Conservation (phyloP, 1,139 yeast species). For the Yamadazyma mexicana region DNA sequence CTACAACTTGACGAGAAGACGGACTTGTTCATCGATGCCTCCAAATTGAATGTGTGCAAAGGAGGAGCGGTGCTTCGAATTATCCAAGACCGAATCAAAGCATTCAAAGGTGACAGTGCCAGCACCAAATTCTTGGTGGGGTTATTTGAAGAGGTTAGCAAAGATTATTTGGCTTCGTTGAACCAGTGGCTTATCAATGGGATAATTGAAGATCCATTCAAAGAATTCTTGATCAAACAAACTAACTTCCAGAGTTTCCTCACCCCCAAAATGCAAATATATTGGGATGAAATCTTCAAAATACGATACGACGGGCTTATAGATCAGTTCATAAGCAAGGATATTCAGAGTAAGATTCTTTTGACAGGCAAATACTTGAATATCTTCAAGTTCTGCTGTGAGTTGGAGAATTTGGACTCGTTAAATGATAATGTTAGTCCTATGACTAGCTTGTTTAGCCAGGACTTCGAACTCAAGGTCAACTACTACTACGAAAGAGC, state of each 20-base stretch:
- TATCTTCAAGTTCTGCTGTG: conserved; percentile 62
- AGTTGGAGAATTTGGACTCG: conserved; percentile 34
- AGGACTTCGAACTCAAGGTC: conserved; percentile 57
- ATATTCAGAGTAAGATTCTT: conserved; percentile 63
- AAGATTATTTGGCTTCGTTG: conserved; percentile 66
- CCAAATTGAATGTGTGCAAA: conserved; percentile 57
- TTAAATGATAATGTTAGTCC: conserved; percentile 29
- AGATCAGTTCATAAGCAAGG: conserved; percentile 57
- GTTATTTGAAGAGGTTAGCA: conserved; percentile 60
- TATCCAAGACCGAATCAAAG: conserved; percentile 57
- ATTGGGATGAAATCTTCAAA: conserved; percentile 85
- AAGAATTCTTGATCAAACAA: conserved; percentile 74
- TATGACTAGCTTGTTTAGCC: conserved; percentile 51
- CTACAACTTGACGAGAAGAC: conserved; percentile 17
- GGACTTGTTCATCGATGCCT: conserved; percentile 52
- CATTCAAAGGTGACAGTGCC: conserved; percentile 64
- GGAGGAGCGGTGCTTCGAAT: conserved; percentile 68
- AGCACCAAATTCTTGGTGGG: conserved; percentile 52
- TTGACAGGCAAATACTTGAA: conserved; percentile 85
- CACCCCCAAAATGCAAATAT: conserved; percentile 62
- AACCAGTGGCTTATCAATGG: conserved; percentile 82
- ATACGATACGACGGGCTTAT: conserved; percentile 76
- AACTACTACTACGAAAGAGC: conserved; percentile 69
- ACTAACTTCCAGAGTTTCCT: conserved; percentile 33
- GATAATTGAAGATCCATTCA: conserved; percentile 70